Percentiles rank a stretch among this genome's conserved stretches.
Evolutionary conservation across 1,284 basidiomycete genomes (phyloP).

Genomic region (Sanghuangporus weigelae): DNA sequence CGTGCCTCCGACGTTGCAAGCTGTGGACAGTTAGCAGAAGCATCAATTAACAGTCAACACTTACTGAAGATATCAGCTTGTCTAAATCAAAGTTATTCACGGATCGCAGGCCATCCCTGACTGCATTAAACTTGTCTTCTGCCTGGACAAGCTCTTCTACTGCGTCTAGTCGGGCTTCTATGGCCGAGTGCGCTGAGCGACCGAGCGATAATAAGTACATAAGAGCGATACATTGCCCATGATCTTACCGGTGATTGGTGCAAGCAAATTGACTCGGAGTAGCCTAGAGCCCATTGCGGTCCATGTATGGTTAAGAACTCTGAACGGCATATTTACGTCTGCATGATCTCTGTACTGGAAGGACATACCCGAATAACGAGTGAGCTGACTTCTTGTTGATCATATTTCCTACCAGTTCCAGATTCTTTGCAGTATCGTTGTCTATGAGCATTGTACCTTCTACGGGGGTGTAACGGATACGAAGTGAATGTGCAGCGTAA

Average conservation of each 20-base stretch:
- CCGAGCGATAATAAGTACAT: neutral
- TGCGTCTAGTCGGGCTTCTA: conserved; percentile 79
- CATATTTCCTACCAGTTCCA: conserved; percentile 82
- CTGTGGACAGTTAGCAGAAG: conserved; percentile 30
- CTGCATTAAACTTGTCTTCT: conserved; percentile 68
- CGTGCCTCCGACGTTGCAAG: conserved; percentile 59
- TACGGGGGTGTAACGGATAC: conserved; percentile 73
- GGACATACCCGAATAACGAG: conserved; percentile 67
- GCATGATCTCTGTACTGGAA: neutral
- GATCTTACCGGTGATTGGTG: conserved; percentile 67
- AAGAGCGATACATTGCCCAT: neutral
- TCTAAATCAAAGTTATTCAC: conserved; percentile 84
- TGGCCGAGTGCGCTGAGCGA: conserved; percentile 47
- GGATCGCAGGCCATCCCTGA: conserved; percentile 64
- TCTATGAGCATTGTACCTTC: conserved; percentile 94
- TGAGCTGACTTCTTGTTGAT: conserved; percentile 56
- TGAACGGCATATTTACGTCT: conserved; percentile 22
- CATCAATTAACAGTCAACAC: conserved; percentile 17
- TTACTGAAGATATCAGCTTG: conserved; percentile 73
- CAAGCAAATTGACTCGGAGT: conserved; percentile 76
- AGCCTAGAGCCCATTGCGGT: conserved; percentile 86
- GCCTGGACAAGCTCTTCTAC: conserved; percentile 78
- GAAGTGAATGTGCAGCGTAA: conserved; percentile 69
- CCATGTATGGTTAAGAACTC: conserved; percentile 73
- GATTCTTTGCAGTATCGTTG: conserved; percentile 76